Conservation (phyloP, 2,329 filamentous ascomycete species). For the Hypoxylon sp. region DNA sequence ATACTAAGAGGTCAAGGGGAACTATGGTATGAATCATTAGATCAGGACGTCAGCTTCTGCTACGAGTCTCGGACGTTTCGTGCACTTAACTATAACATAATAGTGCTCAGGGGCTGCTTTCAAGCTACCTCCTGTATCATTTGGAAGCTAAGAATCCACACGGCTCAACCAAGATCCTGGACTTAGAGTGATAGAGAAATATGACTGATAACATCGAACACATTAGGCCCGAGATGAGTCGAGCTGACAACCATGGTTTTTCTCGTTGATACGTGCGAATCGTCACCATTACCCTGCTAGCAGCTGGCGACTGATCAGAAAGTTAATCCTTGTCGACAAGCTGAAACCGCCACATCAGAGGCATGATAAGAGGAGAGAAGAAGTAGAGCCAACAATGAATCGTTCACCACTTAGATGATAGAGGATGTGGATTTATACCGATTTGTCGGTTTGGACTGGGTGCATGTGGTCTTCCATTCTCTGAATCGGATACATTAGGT, state of each 20-base stretch:
- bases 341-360: constrained; percentile 13
- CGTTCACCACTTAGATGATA: not conserved
- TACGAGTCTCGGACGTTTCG: not conserved
- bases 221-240: not conserved
- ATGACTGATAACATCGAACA: constrained; percentile 6
- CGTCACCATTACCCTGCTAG: constrained; percentile 5
- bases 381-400: not conserved
- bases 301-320: constrained; percentile 14
- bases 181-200: not conserved
- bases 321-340: constrained; percentile 1
- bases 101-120: constrained; percentile 3
- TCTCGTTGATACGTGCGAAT: not conserved
- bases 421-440: not conserved
- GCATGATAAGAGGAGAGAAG: not conserved
- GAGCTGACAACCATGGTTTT: not conserved
- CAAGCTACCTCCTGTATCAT: not conserved
- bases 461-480: not conserved
- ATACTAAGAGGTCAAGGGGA: not conserved
- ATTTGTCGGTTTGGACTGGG: not conserved
- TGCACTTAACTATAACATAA: constrained; percentile 15
- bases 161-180: constrained; percentile 3
- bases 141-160: not conserved
- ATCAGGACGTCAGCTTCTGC: not conserved
- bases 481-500: not conserved
- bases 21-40: not conserved